These are phyloP conservation scores for Larix kaempferi DNA, from an alignment of 75 land plant genomes.

Conservation along the genomic window DNA sequence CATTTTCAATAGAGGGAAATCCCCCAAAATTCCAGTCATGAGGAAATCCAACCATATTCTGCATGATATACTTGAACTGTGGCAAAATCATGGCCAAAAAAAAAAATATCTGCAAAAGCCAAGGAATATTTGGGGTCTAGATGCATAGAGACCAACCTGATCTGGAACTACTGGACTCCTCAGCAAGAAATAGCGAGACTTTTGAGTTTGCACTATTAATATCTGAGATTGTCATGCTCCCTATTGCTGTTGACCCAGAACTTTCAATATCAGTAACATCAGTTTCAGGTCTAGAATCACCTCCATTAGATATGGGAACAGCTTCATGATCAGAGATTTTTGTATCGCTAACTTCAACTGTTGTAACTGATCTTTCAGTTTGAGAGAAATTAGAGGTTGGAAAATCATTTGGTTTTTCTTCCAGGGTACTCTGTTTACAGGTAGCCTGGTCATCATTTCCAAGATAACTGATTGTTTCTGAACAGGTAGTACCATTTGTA, in stretches of 20 bases:
- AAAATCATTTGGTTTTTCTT: neutral
- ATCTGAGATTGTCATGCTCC: neutral
- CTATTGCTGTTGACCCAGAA: neutral
- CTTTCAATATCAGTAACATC: neutral
- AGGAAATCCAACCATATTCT: neutral
- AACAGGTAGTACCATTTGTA: neutral
- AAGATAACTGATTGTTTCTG: neutral
- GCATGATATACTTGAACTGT: neutral
- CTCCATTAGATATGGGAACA: neutral
- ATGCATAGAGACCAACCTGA: neutral
- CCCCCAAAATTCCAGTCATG: neutral
- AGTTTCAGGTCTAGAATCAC: neutral
- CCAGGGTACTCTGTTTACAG: neutral
- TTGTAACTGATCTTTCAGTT: constrained; percentile 2
- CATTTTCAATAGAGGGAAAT: neutral
- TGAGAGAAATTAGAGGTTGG: neutral
- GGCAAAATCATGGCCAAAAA: neutral
- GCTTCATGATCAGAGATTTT: neutral
- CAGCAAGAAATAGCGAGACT: neutral
- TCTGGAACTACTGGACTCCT: neutral
- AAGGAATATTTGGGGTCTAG: neutral
- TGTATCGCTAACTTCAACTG: neutral
- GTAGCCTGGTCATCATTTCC: neutral
- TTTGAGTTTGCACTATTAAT: neutral
- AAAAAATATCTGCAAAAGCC: neutral